Evolutionary conservation across 106 monocot genomes (phyloP).

Genomic region (Phalaenopsis aphrodite): DNA sequence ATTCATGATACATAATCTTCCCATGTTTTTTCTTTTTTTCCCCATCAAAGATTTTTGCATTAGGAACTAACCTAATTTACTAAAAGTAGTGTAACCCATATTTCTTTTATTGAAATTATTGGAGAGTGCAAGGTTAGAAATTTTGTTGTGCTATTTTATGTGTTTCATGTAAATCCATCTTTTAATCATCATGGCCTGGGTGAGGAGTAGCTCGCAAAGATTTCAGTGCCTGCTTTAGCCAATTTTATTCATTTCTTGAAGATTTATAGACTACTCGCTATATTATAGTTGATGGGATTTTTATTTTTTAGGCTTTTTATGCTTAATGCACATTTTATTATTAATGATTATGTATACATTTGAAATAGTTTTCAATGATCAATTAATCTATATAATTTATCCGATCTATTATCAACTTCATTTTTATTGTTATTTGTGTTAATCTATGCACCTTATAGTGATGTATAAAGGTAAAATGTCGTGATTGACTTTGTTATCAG

Average conservation of each 20-base stretch:
- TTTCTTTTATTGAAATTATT: not conserved
- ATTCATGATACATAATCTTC: not conserved
- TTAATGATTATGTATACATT: not conserved
- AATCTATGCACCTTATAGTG: not conserved
- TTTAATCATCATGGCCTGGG: not conserved
- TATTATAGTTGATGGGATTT: not conserved
- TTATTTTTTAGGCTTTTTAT: not conserved
- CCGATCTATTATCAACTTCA: not conserved
- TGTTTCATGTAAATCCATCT: not conserved
- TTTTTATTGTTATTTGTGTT: not conserved
- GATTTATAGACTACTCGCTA: not conserved
- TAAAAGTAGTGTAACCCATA: not conserved
- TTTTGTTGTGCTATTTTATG: not conserved
- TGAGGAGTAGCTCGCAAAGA: not conserved
- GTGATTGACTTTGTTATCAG: not conserved
- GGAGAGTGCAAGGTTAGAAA: not conserved
- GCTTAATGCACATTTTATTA: not conserved
- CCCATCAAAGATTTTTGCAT: no score
- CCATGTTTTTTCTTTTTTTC: not conserved
- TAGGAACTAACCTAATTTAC: no score
- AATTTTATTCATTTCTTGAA: not conserved
- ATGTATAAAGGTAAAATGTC: not conserved
- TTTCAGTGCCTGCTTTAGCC: not conserved
- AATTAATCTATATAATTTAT: not conserved
- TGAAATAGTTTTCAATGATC: not conserved